phyloP scores from a whole-genome alignment of 1,139 yeast species.

The Saccharomyces hybrid region DNA sequence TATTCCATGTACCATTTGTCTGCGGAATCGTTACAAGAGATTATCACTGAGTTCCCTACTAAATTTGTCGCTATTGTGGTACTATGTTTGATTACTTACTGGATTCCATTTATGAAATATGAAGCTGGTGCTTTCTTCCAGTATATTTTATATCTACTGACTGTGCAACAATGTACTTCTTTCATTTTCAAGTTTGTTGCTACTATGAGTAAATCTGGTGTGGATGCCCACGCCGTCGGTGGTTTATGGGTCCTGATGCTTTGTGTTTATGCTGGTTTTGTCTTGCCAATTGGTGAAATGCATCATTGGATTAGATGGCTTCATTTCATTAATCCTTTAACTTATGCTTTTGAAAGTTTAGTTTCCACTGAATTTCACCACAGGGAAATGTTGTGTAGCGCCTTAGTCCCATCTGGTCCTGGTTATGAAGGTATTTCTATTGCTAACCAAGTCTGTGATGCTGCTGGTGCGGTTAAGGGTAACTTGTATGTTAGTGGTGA shows the following conservation, averaged over 20 bases:
- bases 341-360: constrained; percentile 49
- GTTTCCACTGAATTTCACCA: constrained; percentile 53
- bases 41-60: constrained; percentile 52
- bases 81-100: constrained; percentile 46
- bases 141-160: constrained; percentile 43
- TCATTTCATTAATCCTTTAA: constrained; percentile 49
- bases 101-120: constrained; percentile 49
- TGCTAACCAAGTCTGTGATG: constrained; percentile 42
- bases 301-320: constrained; percentile 63
- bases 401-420: constrained; percentile 47
- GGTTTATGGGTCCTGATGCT: constrained; percentile 47
- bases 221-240: constrained; percentile 58
- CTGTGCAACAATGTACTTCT: constrained; percentile 45
- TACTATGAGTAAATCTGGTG: constrained; percentile 45
- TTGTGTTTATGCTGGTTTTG: constrained; percentile 53
- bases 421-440: constrained; percentile 38
- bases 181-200: constrained; percentile 57
- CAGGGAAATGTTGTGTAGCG: constrained; percentile 42
- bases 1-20: constrained; percentile 60
- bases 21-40: constrained; percentile 56
- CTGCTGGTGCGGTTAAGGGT: constrained; percentile 43
- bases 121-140: constrained; percentile 58
- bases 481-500: constrained; percentile 42
- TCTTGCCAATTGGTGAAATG: constrained; percentile 50
- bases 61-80: constrained; percentile 41